These are phyloP conservation scores for Zalerion maritima DNA, from an alignment of 495 filamentous ascomycete genomes.

Conservation along the genomic window DNA sequence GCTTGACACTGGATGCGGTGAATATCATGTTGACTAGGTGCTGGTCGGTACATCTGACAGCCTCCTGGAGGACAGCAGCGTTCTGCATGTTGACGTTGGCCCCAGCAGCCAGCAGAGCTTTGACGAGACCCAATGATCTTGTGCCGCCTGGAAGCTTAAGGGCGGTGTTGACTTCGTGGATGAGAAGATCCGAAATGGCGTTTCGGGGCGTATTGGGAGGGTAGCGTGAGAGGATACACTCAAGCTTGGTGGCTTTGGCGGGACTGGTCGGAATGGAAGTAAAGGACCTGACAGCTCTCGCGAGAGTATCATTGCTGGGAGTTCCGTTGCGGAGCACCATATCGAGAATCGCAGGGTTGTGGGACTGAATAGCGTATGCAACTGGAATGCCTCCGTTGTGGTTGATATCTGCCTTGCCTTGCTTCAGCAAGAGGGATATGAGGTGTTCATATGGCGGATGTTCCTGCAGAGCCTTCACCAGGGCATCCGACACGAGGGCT, in stretches of 20 bases:
- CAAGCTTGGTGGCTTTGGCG: constrained; percentile 22
- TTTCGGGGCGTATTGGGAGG: too few relatives aligned
- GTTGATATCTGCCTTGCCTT: constrained; percentile 30
- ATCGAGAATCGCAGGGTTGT: constrained; percentile 24
- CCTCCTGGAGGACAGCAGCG: constrained; percentile 24
- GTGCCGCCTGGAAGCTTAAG: constrained; percentile 13
- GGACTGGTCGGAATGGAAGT: constrained; percentile 16
- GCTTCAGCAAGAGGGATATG: constrained; percentile 21
- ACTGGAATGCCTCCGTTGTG: constrained; percentile 20
- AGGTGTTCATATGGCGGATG: constrained; percentile 25
- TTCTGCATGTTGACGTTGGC: constrained; percentile 29
- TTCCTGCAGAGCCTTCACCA: constrained; percentile 16
- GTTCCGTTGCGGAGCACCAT: constrained; percentile 25
- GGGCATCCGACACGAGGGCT: constrained; percentile 18
- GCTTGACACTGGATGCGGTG: constrained; percentile 11
- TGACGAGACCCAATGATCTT: constrained; percentile 17
- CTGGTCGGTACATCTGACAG: constrained; percentile 22
- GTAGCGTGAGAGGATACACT: constrained; percentile 21
- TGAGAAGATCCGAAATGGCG: constrained; percentile 16
- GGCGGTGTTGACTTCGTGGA: constrained; percentile 25
- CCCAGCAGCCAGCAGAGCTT: constrained; percentile 23
- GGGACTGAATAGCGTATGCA: constrained; percentile 18
- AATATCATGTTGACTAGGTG: constrained; percentile 27
- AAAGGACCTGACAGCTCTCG: constrained; percentile 17
- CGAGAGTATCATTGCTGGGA: constrained; percentile 18